A percentile compares a stretch with the other conserved stretches of the same genome.
Conservation (phyloP, 2,329 filamentous ascomycete genomes). For the Penicillium psychrosexuale region DNA sequence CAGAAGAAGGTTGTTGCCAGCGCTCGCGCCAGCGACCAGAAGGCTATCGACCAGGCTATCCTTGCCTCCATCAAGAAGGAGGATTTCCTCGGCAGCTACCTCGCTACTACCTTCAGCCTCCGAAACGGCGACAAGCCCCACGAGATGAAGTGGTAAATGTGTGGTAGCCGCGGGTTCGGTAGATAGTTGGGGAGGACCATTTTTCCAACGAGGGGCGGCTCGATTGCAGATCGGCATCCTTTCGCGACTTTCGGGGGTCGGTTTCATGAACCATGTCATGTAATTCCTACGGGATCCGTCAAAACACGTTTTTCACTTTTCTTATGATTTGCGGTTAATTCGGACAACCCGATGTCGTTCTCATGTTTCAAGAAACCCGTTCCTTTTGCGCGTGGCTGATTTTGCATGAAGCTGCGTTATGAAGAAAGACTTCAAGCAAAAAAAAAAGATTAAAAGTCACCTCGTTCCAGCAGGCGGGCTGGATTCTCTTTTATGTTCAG, state of each 20-base stretch:
- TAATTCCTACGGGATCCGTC: constrained; percentile 40
- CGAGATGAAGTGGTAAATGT: constrained; percentile 96
- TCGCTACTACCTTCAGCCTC: constrained; percentile 94
- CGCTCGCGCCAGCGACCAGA: constrained; percentile 94
- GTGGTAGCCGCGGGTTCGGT: constrained; percentile 42
- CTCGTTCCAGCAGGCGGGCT: constrained; percentile 34
- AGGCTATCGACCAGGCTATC: constrained; percentile 95
- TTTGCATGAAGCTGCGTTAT: constrained; percentile 35
- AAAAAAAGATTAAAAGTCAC: constrained; percentile 38
- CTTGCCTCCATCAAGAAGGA: constrained; percentile 98
- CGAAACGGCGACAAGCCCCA: constrained; percentile 99
- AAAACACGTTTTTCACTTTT: constrained; percentile 27
- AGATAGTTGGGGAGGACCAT: constrained; percentile 40
- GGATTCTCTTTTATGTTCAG: constrained; percentile 36
- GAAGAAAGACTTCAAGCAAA: constrained; percentile 31
- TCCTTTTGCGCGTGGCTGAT: constrained; percentile 33
- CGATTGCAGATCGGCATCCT: constrained; percentile 35
- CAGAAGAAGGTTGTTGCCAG: constrained; percentile 97
- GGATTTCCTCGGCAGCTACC: constrained; percentile 88
- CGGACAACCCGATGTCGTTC: constrained; percentile 34
- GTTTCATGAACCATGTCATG: constrained; percentile 39
- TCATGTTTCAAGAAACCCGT: constrained; percentile 26
- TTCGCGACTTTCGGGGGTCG: constrained; percentile 31
- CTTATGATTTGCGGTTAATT: constrained; percentile 34
- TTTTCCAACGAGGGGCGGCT: constrained; percentile 37